Conservation (phyloP, 345 rosid species). For the Angophora floribunda region DNA sequence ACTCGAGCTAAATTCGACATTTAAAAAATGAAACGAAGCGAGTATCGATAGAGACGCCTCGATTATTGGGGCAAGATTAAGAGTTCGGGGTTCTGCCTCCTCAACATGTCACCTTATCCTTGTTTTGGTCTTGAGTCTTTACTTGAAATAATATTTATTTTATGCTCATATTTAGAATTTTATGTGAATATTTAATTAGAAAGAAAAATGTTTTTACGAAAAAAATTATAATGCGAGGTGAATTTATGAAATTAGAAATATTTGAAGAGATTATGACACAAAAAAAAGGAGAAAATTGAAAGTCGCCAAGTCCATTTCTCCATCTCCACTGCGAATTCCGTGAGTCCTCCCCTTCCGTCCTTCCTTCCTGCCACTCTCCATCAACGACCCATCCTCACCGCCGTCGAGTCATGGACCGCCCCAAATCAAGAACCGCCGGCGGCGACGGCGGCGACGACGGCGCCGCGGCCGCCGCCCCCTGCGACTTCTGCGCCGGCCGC, state of each 20-base stretch:
- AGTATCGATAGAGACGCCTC: not conserved
- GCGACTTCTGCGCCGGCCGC: slow-evolving; percentile 74
- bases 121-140: too few relatives aligned
- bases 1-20: not conserved
- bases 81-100: not conserved
- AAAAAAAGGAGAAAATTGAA: not conserved
- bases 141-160: too few relatives aligned
- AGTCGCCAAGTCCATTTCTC: not conserved
- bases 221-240: not conserved
- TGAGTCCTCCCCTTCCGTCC: not conserved
- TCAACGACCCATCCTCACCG: not conserved
- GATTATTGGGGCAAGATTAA: not conserved
- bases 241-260: not conserved
- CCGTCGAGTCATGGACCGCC: slow-evolving; percentile 18
- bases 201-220: not conserved
- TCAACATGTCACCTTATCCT: too few relatives aligned
- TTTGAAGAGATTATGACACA: too few relatives aligned
- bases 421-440: slow-evolving; percentile 7
- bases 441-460: slow-evolving; percentile 11
- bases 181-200: too few relatives aligned
- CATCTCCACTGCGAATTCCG: not conserved
- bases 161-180: too few relatives aligned
- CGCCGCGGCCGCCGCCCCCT: slow-evolving; percentile 12
- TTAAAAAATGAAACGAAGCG: not conserved
- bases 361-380: not conserved